Evolutionary conservation across 352 stramenopile genomes (phyloP).

Genomic region (Phytopythium oedochilum): DNA sequence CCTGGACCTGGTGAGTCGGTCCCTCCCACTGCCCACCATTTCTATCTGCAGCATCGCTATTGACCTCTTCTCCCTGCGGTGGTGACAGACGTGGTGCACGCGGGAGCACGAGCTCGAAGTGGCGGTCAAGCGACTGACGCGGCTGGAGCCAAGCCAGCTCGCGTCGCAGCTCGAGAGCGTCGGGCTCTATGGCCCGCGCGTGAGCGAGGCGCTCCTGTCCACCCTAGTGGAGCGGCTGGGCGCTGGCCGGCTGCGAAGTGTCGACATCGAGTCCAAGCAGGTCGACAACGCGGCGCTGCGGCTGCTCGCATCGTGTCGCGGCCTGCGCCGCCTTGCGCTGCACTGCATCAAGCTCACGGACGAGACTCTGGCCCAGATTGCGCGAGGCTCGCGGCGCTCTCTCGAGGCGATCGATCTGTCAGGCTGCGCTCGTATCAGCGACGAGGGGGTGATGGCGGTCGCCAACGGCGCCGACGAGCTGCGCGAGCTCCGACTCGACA

Average conservation of each 20-base stretch:
- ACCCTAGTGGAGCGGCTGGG: slow-evolving; percentile 39
- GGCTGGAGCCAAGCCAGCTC: slow-evolving; percentile 8
- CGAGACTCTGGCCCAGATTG: slow-evolving; percentile 35
- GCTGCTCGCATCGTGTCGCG: slow-evolving; percentile 28
- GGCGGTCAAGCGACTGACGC: slow-evolving; percentile 27
- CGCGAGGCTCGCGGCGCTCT: slow-evolving; percentile 17
- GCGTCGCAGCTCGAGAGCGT: slow-evolving; percentile 40
- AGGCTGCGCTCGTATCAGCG: slow-evolving; percentile 69
- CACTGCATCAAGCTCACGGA: slow-evolving; percentile 79
- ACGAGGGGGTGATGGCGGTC: slow-evolving; percentile 73
- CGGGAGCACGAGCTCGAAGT: slow-evolving; percentile 52
- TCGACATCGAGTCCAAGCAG: slow-evolving; percentile 77
- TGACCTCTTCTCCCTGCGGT: background rate
- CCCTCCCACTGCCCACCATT: too few relatives aligned
- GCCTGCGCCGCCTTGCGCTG: slow-evolving; percentile 34
- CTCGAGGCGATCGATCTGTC: slow-evolving; percentile 62
- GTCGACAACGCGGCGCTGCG: slow-evolving; percentile 38
- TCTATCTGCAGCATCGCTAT: background rate
- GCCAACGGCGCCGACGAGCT: slow-evolving; percentile 43
- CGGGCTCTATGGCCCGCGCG: slow-evolving; percentile 54
- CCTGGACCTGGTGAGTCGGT: slow-evolving; percentile 47
- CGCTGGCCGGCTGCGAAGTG: slow-evolving; percentile 21
- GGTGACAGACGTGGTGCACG: slow-evolving; percentile 59
- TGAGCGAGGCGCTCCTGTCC: slow-evolving; percentile 35
- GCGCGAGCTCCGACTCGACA: slow-evolving; percentile 62